These are phyloP conservation scores for Zopfia rhizophila DNA, from an alignment of 2,329 filamentous ascomycete genomes.

Conservation along the genomic window DNA sequence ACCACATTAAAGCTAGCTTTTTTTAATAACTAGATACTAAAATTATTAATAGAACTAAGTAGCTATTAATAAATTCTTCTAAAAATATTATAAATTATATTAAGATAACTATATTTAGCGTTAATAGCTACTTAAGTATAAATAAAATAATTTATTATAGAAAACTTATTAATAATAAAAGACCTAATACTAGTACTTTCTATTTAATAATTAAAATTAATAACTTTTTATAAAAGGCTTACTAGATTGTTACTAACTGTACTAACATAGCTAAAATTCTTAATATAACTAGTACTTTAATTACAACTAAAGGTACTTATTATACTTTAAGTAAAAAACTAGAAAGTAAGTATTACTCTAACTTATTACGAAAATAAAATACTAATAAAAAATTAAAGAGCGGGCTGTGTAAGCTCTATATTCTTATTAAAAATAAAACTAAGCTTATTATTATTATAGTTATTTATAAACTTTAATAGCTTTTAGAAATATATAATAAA, in stretches of 20 bases:
- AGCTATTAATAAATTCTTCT: slow-evolving; percentile 53
- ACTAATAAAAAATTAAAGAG: too few relatives aligned
- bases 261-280: slow-evolving; percentile 97
- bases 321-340: slow-evolving; percentile 90
- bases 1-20: too few relatives aligned
- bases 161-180: slow-evolving; percentile 94
- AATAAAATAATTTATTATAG: slow-evolving; percentile 84
- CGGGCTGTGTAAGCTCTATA: slow-evolving; percentile 87
- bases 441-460: slow-evolving; percentile 88
- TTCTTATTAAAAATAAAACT: slow-evolving; percentile 93
- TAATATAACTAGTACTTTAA: slow-evolving; percentile 88
- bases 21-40: too few relatives aligned
- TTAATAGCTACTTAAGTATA: too few relatives aligned
- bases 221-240: slow-evolving; percentile 94
- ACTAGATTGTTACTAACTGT: slow-evolving; percentile 95
- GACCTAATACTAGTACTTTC: slow-evolving; percentile 91
- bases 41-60: slow-evolving; percentile 74
- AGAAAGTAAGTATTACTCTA: slow-evolving; percentile 51
- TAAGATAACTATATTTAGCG: too few relatives aligned
- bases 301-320: slow-evolving; percentile 94
- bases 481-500: too few relatives aligned
- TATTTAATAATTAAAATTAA: slow-evolving; percentile 97
- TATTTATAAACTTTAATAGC: too few relatives aligned
- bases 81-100: slow-evolving; percentile 66
- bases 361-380: neutral